These are phyloP conservation scores for Diplodia corticola DNA, from an alignment of 2,329 filamentous ascomycete species.

Conservation along the genomic window DNA sequence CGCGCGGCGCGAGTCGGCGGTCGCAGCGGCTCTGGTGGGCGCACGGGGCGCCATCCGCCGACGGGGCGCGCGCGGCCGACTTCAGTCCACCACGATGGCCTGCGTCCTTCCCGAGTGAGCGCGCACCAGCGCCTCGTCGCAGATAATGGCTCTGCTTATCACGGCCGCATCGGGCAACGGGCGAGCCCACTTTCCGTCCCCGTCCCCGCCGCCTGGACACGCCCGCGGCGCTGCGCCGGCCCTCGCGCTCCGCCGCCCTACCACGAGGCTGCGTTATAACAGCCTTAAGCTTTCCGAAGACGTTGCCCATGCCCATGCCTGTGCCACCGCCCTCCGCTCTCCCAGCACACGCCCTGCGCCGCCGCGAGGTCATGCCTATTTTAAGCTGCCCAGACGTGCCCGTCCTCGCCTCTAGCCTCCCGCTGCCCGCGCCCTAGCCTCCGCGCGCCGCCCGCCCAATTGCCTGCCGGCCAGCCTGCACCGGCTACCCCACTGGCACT, in stretches of 20 bases:
- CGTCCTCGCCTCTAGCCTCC: conserved; percentile 16
- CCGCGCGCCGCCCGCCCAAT: conserved; percentile 4
- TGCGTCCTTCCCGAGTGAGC: conserved; percentile 16
- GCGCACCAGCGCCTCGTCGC: background rate
- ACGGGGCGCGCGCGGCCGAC: background rate
- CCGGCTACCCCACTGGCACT: conserved; percentile 16
- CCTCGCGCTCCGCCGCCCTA: conserved; percentile 7
- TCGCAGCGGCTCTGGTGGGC: background rate
- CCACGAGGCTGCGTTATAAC: conserved; percentile 19
- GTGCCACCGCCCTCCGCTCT: background rate
- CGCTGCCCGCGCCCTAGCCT: conserved; percentile 9
- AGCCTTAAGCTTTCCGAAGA: conserved; percentile 16
- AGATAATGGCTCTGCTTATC: conserved; percentile 20
- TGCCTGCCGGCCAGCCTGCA: background rate
- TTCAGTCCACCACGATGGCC: conserved; percentile 8
- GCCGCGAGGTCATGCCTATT: conserved; percentile 21
- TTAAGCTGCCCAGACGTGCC: conserved; percentile 16
- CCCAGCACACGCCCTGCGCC: background rate
- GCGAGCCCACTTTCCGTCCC: conserved; percentile 20
- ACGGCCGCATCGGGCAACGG: conserved; percentile 12
- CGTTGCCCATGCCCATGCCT: conserved; percentile 5
- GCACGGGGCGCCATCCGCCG: conserved; percentile 17
- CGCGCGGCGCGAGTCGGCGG: background rate
- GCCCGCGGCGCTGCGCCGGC: background rate
- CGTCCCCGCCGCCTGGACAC: conserved; percentile 9